These are phyloP conservation scores for Suillus discolor DNA, from an alignment of 768 basidiomycete species.

Conservation along the genomic window DNA sequence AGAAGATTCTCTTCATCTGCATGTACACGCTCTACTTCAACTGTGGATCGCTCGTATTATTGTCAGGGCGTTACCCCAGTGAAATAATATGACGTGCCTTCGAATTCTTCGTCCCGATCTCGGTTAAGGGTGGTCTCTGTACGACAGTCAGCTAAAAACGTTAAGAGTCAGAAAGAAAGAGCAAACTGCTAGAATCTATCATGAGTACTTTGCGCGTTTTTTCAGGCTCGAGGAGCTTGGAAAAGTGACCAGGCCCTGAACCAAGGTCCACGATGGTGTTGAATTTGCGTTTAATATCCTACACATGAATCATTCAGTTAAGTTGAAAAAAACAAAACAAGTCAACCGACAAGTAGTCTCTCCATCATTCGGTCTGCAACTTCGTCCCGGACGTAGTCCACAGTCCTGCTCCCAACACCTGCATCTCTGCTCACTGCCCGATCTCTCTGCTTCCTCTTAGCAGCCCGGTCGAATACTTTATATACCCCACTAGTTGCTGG, in stretches of 20 bases:
- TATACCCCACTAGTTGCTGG: conserved; percentile 51
- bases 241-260: conserved; percentile 90
- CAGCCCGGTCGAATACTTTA: conserved; percentile 83
- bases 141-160: conserved; percentile 9
- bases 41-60: conserved; percentile 41
- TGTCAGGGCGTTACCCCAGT: neutral
- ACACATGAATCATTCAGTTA: conserved; percentile 10
- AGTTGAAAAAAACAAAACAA: conserved; percentile 10
- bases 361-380: conserved; percentile 91
- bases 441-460: conserved; percentile 79
- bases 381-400: conserved; percentile 92
- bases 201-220: conserved; percentile 75
- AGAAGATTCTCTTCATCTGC: conserved; percentile 86
- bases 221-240: conserved; percentile 72
- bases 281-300: conserved; percentile 94
- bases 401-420: conserved; percentile 66
- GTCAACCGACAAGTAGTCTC: conserved; percentile 68
- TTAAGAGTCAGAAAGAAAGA: neutral
- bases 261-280: conserved; percentile 82
- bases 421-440: conserved; percentile 60
- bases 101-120: conserved; percentile 78
- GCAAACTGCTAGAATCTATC: conserved; percentile 85
- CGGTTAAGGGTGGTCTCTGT: conserved; percentile 72
- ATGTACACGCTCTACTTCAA: conserved; percentile 74
- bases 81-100: conserved; percentile 51